Evolutionary conservation across 768 basidiomycete genomes (phyloP).

Genomic region (Rhodotorula babjevae): DNA sequence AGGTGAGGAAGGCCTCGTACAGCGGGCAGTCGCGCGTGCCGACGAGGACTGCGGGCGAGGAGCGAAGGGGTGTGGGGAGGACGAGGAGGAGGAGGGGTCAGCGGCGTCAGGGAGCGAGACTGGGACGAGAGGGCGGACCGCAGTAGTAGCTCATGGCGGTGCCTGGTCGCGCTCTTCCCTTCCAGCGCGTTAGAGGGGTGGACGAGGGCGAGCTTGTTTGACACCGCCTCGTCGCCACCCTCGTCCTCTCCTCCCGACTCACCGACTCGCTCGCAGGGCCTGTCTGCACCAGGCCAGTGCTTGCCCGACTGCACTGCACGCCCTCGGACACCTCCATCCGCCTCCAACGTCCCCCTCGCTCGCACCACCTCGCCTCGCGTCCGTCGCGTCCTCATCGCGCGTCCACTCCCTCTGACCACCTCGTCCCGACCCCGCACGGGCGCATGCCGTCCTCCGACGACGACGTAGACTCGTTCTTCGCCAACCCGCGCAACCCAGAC

Average conservation of each 20-base stretch:
- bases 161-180: background rate
- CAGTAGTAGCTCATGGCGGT: slow-evolving; percentile 49
- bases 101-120: background rate
- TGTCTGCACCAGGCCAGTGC: background rate
- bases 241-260: no score
- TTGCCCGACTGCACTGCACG: background rate
- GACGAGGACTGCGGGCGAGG: slow-evolving; percentile 45
- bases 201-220: background rate
- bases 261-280: background rate
- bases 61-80: background rate
- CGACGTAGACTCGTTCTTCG: slow-evolving; percentile 7
- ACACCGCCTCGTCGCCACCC: background rate
- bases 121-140: slow-evolving; percentile 21
- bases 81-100: background rate
- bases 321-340: background rate
- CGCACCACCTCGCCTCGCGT: no score
- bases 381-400: background rate
- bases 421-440: background rate
- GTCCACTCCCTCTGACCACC: background rate
- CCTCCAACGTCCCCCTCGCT: no score
- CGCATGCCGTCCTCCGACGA: slow-evolving; percentile 1
- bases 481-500: background rate
- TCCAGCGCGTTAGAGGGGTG: background rate
- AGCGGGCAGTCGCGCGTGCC: slow-evolving; percentile 51
- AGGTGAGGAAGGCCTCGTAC: slow-evolving; percentile 48